These are phyloP conservation scores for Metschnikowia lochheadii DNA, from an alignment of 805 yeast genomes.

Conservation along the genomic window DNA sequence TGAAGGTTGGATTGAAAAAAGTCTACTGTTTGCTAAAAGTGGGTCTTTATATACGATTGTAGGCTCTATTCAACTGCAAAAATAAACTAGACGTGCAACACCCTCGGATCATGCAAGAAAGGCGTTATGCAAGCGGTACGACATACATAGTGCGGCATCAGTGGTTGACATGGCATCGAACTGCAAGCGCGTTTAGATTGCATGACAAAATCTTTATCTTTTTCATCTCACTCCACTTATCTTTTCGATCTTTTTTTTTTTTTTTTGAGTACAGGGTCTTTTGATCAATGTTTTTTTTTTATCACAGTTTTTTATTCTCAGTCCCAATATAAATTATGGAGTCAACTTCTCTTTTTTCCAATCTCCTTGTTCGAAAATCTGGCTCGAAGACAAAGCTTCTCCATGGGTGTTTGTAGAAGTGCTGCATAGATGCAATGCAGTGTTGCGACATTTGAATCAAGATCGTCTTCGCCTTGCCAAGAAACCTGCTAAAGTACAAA, in stretches of 20 bases:
- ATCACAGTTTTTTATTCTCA: not conserved
- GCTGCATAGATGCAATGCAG: not conserved
- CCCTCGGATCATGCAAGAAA: not conserved
- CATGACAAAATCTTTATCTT: not conserved
- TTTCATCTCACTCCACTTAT: not conserved
- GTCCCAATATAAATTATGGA: no score
- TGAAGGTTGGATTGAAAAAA: not conserved
- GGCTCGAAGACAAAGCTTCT: not conserved
- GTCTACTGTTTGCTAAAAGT: not conserved
- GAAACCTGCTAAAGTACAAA: not conserved
- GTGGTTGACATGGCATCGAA: no score
- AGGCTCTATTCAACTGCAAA: not conserved
- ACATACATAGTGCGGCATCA: not conserved
- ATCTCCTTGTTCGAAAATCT: not conserved
- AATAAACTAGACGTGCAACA: not conserved
- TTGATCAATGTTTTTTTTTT: not conserved
- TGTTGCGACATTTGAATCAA: not conserved
- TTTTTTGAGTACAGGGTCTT: no score
- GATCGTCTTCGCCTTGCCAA: not conserved
- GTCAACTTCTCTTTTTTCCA: not conserved
- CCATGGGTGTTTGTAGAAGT: not conserved
- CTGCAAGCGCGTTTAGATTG: not conserved
- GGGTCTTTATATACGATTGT: not conserved
- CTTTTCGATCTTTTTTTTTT: not conserved
- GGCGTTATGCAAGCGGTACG: not conserved